Conservation (phyloP, 768 basidiomycete genomes). For the Suillus americanus region DNA sequence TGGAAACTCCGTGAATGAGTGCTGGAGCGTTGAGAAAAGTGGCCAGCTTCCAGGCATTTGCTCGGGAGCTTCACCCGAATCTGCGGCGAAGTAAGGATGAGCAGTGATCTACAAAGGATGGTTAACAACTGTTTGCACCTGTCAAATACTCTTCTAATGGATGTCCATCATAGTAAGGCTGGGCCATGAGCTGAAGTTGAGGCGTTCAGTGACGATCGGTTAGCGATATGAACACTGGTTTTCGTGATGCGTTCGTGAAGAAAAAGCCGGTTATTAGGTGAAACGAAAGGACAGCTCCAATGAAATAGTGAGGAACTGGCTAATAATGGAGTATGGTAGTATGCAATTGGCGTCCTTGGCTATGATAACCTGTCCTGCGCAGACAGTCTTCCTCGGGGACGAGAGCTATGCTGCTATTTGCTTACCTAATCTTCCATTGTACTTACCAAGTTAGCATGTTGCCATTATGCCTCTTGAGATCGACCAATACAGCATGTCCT, state of each 20-base stretch:
- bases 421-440: background rate
- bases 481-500: background rate
- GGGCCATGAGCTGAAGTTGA: constrained; percentile 52
- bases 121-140: constrained; percentile 41
- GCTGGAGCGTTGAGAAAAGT: constrained; percentile 30
- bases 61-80: constrained; percentile 57
- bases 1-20: constrained; percentile 13
- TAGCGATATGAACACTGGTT: constrained; percentile 15
- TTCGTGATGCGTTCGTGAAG: constrained; percentile 23
- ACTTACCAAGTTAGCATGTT: background rate
- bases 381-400: background rate
- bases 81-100: constrained; percentile 34
- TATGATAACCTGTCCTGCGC: background rate
- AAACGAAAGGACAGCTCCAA: constrained; percentile 17
- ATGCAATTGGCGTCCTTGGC: background rate
- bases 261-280: constrained; percentile 24
- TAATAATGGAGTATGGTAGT: background rate
- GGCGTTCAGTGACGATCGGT: constrained; percentile 5
- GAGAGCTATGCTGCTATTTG: background rate
- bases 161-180: constrained; percentile 75
- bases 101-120: background rate
- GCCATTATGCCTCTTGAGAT: background rate
- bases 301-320: background rate
- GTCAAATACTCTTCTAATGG: constrained; percentile 72
- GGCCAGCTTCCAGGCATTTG: constrained; percentile 55